Percentiles rank a stretch among this genome's conserved stretches.
Evolutionary conservation across 257 asterid genomes (phyloP).

Genomic region (Verbena officinalis): DNA sequence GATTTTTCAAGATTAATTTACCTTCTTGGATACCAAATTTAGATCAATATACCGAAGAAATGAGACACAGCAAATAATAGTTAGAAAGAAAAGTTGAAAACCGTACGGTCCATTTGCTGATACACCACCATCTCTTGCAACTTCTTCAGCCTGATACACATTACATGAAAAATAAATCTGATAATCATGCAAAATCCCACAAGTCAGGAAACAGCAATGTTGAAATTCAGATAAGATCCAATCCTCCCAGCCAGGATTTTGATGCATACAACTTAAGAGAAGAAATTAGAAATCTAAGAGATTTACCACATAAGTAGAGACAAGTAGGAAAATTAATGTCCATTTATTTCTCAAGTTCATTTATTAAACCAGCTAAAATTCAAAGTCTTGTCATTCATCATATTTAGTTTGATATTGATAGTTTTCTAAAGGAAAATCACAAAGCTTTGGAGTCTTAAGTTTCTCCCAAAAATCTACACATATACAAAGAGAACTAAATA

Average conservation of each 20-base stretch:
- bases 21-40: neutral
- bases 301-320: no score
- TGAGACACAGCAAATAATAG: neutral
- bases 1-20: neutral
- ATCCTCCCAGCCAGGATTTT: slow-evolving; percentile 12
- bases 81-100: slow-evolving; percentile 12
- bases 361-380: slow-evolving; percentile 3
- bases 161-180: slow-evolving; percentile 5
- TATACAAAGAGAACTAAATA: neutral
- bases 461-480: neutral
- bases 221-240: slow-evolving; percentile 4
- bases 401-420: neutral
- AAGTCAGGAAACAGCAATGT: neutral
- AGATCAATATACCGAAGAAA: neutral
- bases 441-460: neutral
- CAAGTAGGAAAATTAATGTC: no score
- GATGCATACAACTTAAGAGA: slow-evolving; percentile 6
- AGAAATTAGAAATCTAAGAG: slow-evolving; percentile 4
- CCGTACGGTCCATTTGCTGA: slow-evolving; percentile 86
- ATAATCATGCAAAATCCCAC: slow-evolving; percentile 1
- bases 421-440: neutral
- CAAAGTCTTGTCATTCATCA: neutral
- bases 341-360: neutral
- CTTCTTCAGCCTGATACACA: slow-evolving; percentile 82
- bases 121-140: slow-evolving; percentile 82